These are phyloP conservation scores for Persicaria tinctoria DNA, from an alignment of 148 eudicot genomes.

Conservation along the genomic window DNA sequence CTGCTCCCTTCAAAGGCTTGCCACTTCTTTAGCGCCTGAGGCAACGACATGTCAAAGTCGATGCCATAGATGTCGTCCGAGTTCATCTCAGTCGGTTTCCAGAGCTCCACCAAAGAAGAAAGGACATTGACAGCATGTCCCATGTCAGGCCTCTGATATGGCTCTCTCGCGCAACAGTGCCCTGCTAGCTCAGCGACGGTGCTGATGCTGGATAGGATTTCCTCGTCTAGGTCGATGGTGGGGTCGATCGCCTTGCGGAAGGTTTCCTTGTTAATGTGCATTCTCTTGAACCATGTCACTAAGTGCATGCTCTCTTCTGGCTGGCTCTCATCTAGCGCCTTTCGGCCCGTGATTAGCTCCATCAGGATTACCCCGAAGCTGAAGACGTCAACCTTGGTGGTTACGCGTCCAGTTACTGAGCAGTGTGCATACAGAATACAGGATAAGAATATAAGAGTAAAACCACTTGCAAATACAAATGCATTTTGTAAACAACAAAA, in stretches of 20 bases:
- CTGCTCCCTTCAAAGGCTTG: slow-evolving; percentile 77
- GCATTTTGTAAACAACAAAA: background rate
- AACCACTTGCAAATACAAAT: background rate
- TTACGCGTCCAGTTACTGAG: slow-evolving; percentile 87
- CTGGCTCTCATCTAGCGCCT: slow-evolving; percentile 84
- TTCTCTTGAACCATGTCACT: slow-evolving; percentile 88
- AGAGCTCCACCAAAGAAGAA: slow-evolving; percentile 79
- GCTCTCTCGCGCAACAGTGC: slow-evolving; percentile 92
- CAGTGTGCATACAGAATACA: slow-evolving; percentile 31
- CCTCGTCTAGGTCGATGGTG: slow-evolving; percentile 58
- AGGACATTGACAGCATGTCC: slow-evolving; percentile 84
- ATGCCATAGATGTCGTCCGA: slow-evolving; percentile 78
- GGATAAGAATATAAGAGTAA: background rate
- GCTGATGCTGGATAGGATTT: slow-evolving; percentile 65
- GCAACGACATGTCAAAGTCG: slow-evolving; percentile 83
- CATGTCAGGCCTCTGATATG: slow-evolving; percentile 96
- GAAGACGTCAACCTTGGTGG: slow-evolving; percentile 86
- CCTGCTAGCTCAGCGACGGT: slow-evolving; percentile 93
- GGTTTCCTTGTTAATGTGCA: slow-evolving; percentile 81
- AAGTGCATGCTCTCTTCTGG: slow-evolving; percentile 96
- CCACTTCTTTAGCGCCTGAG: slow-evolving; percentile 92
- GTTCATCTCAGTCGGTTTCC: slow-evolving; percentile 62
- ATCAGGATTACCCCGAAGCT: slow-evolving; percentile 84
- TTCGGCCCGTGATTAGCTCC: slow-evolving; percentile 88
- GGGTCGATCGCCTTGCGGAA: slow-evolving; percentile 87